A percentile compares a stretch with the other conserved stretches of the same genome.
phyloP scores from a whole-genome alignment of 1,284 basidiomycete genomes.

The Rhodotorula glutinis region DNA sequence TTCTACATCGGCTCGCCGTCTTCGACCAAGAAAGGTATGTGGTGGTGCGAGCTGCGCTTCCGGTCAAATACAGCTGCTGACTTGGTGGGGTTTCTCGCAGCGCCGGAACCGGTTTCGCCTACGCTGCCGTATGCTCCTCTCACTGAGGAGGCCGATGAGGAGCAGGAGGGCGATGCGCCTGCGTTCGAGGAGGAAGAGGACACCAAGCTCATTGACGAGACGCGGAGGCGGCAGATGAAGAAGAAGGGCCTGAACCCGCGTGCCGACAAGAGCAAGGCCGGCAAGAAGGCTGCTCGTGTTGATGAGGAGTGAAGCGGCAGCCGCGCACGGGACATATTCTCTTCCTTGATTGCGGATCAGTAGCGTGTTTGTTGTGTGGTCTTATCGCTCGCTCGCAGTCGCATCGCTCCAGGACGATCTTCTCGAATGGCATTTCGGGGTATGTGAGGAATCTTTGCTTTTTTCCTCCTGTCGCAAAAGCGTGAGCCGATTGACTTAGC shows the following conservation, averaged over 20 bases:
- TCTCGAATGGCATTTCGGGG: too few species aligned
- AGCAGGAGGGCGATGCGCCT: slow-evolving; percentile 12
- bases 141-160: slow-evolving; percentile 7
- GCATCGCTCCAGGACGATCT: too few species aligned
- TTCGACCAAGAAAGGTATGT: slow-evolving; percentile 54
- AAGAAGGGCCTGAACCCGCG: slow-evolving; percentile 40
- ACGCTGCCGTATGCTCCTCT: slow-evolving; percentile 24
- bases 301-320: slow-evolving; percentile 1
- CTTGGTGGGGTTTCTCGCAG: not conserved
- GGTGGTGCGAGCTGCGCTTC: not conserved
- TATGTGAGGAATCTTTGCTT: too few species aligned
- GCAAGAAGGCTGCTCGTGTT: slow-evolving; percentile 15
- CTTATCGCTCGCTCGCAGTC: too few species aligned
- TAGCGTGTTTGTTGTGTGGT: too few species aligned
- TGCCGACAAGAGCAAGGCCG: slow-evolving; percentile 30
- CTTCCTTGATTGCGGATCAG: too few species aligned
- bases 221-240: slow-evolving; percentile 41
- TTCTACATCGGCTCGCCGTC: slow-evolving; percentile 80
- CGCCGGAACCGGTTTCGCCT: slow-evolving; percentile 20
- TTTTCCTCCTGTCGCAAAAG: too few species aligned
- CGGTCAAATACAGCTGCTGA: not conserved
- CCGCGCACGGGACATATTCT: too few species aligned
- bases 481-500: too few species aligned
- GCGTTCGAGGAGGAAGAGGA: slow-evolving; percentile 42
- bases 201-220: slow-evolving; percentile 36